Percentiles rank a stretch among this genome's conserved stretches.
These are phyloP conservation scores for Buxus sempervirens DNA, from an alignment of 164 flowering plant genomes.

Conservation along the genomic window DNA sequence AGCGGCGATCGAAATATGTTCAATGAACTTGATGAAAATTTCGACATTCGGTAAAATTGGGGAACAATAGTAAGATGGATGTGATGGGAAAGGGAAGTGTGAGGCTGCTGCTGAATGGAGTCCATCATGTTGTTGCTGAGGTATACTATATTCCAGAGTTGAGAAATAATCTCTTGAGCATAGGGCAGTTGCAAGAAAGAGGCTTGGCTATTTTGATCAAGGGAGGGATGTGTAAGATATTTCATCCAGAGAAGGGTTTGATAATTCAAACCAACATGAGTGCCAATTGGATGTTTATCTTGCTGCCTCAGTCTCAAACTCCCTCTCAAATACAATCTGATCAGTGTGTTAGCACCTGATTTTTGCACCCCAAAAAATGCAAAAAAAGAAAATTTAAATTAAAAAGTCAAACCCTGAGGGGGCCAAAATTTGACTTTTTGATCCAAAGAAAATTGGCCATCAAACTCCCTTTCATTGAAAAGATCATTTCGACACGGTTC, in stretches of 20 bases:
- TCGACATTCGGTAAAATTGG: conserved; percentile 6
- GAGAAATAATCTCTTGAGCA: conserved; percentile 15
- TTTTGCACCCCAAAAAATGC: too few species aligned
- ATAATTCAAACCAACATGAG: conserved; percentile 15
- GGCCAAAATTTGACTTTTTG: too few species aligned
- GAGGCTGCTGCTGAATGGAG: conserved; percentile 9
- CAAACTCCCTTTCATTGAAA: too few species aligned
- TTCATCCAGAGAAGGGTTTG: conserved; percentile 13
- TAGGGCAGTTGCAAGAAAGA: conserved; percentile 15
- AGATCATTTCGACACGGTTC: too few species aligned
- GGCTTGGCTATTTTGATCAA: conserved; percentile 9
- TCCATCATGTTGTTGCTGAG: conserved; percentile 1
- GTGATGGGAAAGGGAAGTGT: conserved; percentile 20
- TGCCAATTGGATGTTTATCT: conserved; percentile 15
- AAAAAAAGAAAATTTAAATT: too few species aligned
- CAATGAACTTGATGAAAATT: conserved; percentile 3
- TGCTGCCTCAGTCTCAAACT: conserved; percentile 7
- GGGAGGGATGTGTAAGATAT: conserved; percentile 9
- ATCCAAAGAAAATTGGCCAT: too few species aligned
- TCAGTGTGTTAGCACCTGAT: too few species aligned
- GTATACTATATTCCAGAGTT: conserved; percentile 4
- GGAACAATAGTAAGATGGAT: conserved; percentile 14
- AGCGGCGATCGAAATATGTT: conserved; percentile 13
- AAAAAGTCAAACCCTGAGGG: too few species aligned
- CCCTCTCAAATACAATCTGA: not conserved